Percentiles rank a stretch among this genome's conserved stretches.
Evolutionary conservation across 345 rosid species (phyloP).

Genomic region (Anacardium occidentale): DNA sequence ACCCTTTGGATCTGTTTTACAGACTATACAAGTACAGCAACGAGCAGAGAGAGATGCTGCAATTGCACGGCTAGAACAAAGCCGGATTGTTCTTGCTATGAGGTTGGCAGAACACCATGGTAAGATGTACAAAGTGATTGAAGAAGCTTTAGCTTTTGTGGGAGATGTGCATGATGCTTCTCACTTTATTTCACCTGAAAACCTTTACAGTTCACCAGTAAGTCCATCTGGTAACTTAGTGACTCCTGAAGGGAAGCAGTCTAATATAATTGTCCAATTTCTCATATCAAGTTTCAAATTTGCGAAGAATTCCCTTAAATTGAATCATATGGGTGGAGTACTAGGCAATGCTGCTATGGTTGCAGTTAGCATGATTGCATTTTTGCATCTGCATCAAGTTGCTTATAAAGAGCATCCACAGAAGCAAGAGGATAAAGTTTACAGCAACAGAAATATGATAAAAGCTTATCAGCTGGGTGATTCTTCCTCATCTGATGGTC

Average conservation of each 20-base stretch:
- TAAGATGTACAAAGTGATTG: constrained; percentile 76
- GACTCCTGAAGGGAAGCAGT: constrained; percentile 26
- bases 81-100: constrained; percentile 84
- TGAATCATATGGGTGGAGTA: constrained; percentile 60
- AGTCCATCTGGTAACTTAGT: constrained; percentile 36
- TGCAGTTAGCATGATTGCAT: constrained; percentile 69
- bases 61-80: constrained; percentile 80
- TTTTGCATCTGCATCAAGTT: constrained; percentile 66
- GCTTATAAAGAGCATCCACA: constrained; percentile 38
- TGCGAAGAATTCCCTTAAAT: constrained; percentile 55
- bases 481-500: constrained; percentile 38
- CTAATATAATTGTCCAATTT: constrained; percentile 41
- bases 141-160: constrained; percentile 83
- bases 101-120: constrained; percentile 84
- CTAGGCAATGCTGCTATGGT: constrained; percentile 80
- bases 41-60: constrained; percentile 90
- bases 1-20: constrained; percentile 18
- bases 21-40: constrained; percentile 84
- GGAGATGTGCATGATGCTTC: constrained; percentile 58
- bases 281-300: constrained; percentile 57
- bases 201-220: constrained; percentile 40
- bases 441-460: constrained; percentile 28
- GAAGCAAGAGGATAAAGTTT: constrained; percentile 39
- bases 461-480: constrained; percentile 36
- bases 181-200: constrained; percentile 56